Evolutionary conservation across 2,329 filamentous ascomycete genomes (phyloP), one percentile per base, ranked within the genome.

Genomic region (Scortechinia acanthostroma): DNA sequence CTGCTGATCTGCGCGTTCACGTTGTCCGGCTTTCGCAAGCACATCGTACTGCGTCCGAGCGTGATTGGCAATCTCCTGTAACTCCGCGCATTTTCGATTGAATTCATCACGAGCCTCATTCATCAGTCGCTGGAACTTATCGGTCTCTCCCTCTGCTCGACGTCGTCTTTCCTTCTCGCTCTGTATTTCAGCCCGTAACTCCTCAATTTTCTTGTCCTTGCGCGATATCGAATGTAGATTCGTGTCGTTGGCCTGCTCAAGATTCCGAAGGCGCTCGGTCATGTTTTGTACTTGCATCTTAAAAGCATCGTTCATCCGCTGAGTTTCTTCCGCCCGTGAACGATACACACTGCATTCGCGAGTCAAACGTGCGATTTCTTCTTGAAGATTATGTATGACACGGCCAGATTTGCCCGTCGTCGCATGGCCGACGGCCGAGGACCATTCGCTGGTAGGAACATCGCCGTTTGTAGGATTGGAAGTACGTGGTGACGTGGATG

Each of bases 341-440:
- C 62, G 64, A 47, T 67, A 62, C 19, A 72, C 52, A 43, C 60
- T 64, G 49, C 63, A 66, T 48, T 73, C 69, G 16, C 69, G 63
- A 10, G 64, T 69, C 33, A 71, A 51, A 20, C 68, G 66, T 21
- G 70, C 69, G 47, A 71, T 71, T 42, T 73, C 69, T 49, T 68
- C 68, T 53, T 71, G 69, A 23, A 73, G 55, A 46, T 68, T 66
- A 48, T 73, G 69, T 45, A 73, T 73, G 17, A 73, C 69, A 25
- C 69, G 64, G 21, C 69, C 68, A 2, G 69, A 72, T 53, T 73
- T 73, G 30, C 69, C 69, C 4, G 65, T 68, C 20, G 66, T 63
- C 25, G 69, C 69, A 48, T 71, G 68, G 13, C 69, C 69, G 21
- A 73, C 67, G 2, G 69, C 69, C 2, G 69, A 65, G 10, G 66